phyloP scores from a whole-genome alignment of 2,329 filamentous ascomycete genomes.

The Hymenoscyphus repandus region DNA sequence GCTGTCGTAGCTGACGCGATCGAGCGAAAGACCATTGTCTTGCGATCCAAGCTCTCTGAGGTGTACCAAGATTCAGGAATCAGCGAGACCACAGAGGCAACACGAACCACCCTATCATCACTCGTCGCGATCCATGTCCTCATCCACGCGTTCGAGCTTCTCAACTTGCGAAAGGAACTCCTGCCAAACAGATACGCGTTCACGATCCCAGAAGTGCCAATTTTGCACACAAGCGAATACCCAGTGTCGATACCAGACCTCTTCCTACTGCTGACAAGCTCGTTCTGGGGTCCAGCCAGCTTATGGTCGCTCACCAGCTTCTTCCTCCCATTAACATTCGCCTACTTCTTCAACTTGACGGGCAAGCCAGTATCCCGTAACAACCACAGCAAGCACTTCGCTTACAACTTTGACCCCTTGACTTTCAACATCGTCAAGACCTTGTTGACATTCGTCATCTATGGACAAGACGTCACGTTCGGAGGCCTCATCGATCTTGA shows the following conservation, averaged over 20 bases:
- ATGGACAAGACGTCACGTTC: conserved; percentile 60
- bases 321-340: conserved; percentile 62
- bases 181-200: conserved; percentile 69
- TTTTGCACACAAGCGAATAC: conserved; percentile 51
- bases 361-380: conserved; percentile 37
- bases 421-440: conserved; percentile 89
- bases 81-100: conserved; percentile 56
- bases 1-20: conserved; percentile 71
- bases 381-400: conserved; percentile 38
- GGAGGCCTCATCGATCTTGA: conserved; percentile 55
- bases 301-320: conserved; percentile 73
- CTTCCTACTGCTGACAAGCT: conserved; percentile 67
- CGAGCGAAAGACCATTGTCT: conserved; percentile 61
- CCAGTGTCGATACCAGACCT: conserved; percentile 72
- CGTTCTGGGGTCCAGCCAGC: conserved; percentile 79
- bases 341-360: conserved; percentile 89
- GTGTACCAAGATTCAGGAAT: conserved; percentile 63
- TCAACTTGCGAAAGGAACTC: conserved; percentile 63
- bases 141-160: conserved; percentile 64
- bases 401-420: conserved; percentile 73
- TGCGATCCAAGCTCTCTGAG: conserved; percentile 61
- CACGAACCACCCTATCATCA: conserved; percentile 67
- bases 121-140: conserved; percentile 66
- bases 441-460: conserved; percentile 74
- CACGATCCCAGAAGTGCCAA: conserved; percentile 58